Percentiles rank a stretch among this genome's conserved stretches.
Conservation (phyloP, 257 asterid genomes). For the Echites panduratus region DNA sequence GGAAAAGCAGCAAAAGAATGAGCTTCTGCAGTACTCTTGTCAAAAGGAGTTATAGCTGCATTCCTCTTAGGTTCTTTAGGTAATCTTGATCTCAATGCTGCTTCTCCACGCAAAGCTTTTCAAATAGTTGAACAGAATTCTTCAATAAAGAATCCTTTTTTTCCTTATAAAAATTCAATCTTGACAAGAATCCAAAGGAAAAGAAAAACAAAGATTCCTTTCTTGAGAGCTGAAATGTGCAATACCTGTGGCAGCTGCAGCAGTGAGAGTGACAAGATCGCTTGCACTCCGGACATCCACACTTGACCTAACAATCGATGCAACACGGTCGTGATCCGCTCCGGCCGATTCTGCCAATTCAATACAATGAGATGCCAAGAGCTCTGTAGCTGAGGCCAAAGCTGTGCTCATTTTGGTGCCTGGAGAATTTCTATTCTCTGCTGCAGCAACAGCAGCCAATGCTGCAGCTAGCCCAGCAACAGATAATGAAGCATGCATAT, state of each 20-base stretch:
- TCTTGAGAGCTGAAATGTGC: not conserved
- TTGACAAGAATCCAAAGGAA: not conserved
- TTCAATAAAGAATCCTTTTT: not conserved
- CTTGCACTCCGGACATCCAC: conserved; percentile 58
- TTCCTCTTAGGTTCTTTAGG: conserved; percentile 72
- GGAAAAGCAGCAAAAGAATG: conserved; percentile 29
- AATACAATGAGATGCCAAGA: conserved; percentile 72
- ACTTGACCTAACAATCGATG: conserved; percentile 60
- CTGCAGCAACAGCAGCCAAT: conserved; percentile 51
- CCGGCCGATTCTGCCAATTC: conserved; percentile 80
- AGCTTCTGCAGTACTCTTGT: conserved; percentile 43
- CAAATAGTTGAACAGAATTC: not conserved
- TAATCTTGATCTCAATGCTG: conserved; percentile 63
- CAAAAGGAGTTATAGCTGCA: conserved; percentile 77
- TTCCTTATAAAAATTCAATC: too few species aligned
- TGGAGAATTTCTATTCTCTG: conserved; percentile 32
- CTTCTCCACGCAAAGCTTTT: conserved; percentile 84
- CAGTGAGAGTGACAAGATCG: conserved; percentile 69
- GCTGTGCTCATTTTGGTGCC: conserved; percentile 58
- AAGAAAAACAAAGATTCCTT: not conserved
- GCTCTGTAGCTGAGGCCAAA: conserved; percentile 72
- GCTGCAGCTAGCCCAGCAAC: conserved; percentile 89
- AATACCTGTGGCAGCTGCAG: conserved; percentile 91
- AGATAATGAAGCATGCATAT: conserved; percentile 51
- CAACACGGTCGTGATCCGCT: conserved; percentile 47